phyloP scores from a whole-genome alignment of 2,329 filamentous ascomycete genomes.

The Aureobasidium sp. region DNA sequence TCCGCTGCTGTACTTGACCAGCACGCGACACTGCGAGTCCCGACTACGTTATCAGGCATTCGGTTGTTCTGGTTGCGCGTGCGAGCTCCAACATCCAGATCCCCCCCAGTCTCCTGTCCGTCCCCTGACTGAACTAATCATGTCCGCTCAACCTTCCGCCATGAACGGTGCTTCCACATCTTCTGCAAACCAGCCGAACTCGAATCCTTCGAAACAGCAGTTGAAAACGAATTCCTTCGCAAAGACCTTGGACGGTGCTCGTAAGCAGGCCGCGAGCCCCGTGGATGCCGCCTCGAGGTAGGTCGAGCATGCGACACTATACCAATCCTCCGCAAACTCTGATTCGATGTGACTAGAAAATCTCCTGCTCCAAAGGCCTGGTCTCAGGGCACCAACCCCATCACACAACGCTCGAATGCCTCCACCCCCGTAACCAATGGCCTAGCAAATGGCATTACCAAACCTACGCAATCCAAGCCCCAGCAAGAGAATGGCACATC shows the following conservation, averaged over 20 bases:
- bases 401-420: constrained; percentile 47
- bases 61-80: constrained; percentile 32
- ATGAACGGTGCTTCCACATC: constrained; percentile 24
- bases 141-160: constrained; percentile 23
- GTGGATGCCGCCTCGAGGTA: constrained; percentile 50
- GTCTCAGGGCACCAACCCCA: constrained; percentile 54
- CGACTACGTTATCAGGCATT: constrained; percentile 17
- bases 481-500: constrained; percentile 41
- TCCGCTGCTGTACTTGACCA: constrained; percentile 3
- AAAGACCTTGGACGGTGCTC: constrained; percentile 46
- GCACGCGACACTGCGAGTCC: not conserved
- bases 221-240: constrained; percentile 44
- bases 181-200: constrained; percentile 13
- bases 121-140: constrained; percentile 16
- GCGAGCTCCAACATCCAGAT: constrained; percentile 2
- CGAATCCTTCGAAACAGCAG: constrained; percentile 29
- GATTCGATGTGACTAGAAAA: constrained; percentile 33
- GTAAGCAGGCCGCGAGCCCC: constrained; percentile 51
- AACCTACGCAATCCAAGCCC: constrained; percentile 22
- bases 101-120: not conserved
- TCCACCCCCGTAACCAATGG: constrained; percentile 48
- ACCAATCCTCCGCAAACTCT: not conserved
- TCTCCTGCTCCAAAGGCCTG: constrained; percentile 52
- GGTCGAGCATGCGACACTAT: constrained; percentile 25
- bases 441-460: constrained; percentile 32